Conservation (phyloP, 2,329 filamentous ascomycete genomes). For the Trichothecium roseum region DNA sequence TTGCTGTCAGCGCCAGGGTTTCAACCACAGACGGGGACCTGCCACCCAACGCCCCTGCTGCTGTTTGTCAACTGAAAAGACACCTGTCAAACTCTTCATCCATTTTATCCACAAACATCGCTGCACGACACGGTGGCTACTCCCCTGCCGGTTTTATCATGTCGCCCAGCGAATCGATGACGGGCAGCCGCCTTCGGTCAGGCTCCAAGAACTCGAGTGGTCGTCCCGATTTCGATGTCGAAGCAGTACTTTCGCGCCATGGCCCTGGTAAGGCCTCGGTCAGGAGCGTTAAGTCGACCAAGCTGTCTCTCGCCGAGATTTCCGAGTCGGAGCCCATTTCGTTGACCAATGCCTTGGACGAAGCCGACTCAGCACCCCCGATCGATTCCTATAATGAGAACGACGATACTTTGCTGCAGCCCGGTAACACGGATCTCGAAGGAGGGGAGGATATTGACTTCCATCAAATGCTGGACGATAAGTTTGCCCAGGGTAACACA, state of each 20-base stretch:
- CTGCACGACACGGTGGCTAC: conserved; percentile 59
- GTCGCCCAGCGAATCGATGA: conserved; percentile 55
- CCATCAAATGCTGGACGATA: conserved; percentile 20
- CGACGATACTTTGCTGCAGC: conserved; percentile 23
- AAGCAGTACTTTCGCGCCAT: conserved; percentile 34
- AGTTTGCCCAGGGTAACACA: conserved; percentile 6
- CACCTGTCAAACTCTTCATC: conserved; percentile 43
- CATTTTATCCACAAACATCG: conserved; percentile 59
- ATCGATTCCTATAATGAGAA: conserved; percentile 23
- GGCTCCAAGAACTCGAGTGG: conserved; percentile 38
- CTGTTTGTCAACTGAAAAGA: conserved; percentile 22
- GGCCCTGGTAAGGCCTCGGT: conserved; percentile 45
- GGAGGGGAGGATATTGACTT: conserved; percentile 18
- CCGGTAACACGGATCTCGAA: conserved; percentile 24
- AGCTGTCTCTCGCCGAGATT: conserved; percentile 44
- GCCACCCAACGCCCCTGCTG: conserved; percentile 9
- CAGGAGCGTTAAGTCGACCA: conserved; percentile 38
- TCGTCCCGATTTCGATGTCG: conserved; percentile 29
- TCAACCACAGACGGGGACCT: conserved; percentile 16
- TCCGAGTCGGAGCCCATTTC: conserved; percentile 44
- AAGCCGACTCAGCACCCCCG: conserved; percentile 34
- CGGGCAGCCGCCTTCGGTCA: conserved; percentile 39
- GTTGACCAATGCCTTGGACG: conserved; percentile 42
- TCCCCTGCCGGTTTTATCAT: conserved; percentile 58
- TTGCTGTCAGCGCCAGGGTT: conserved; percentile 35